These are phyloP conservation scores for Botrytis paeoniae DNA, from an alignment of 2,329 filamentous ascomycete species.

Conservation along the genomic window DNA sequence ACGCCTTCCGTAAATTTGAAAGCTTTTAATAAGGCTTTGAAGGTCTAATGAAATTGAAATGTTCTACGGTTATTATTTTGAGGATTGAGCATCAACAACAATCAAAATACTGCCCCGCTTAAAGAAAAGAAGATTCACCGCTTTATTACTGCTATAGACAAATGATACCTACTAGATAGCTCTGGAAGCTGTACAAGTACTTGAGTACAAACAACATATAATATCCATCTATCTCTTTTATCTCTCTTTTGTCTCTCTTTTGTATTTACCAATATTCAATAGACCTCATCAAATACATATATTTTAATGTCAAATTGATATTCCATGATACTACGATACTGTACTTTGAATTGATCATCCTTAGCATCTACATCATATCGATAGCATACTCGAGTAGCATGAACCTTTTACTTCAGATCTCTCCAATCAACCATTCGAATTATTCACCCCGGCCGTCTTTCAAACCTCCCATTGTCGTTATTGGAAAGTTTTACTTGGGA, in stretches of 20 bases:
- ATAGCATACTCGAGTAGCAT: background rate
- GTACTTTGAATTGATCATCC: background rate
- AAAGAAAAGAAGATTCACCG: conserved; percentile 5
- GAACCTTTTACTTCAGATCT: background rate
- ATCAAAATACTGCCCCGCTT: background rate
- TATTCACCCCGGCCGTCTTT: background rate
- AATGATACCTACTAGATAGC: background rate
- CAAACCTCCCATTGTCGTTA: background rate
- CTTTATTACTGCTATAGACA: background rate
- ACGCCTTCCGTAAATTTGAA: background rate
- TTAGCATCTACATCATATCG: background rate
- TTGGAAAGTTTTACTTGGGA: background rate
- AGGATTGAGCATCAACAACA: background rate
- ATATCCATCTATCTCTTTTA: background rate
- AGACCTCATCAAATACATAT: background rate
- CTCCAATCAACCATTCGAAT: background rate
- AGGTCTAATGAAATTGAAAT: background rate
- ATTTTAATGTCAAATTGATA: background rate
- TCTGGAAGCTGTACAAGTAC: background rate
- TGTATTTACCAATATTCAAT: too few species aligned
- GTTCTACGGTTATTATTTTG: background rate
- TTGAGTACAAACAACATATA: background rate
- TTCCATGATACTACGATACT: background rate
- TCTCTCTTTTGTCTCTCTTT: too few species aligned
- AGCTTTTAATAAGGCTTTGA: background rate